Evolutionary conservation across 768 basidiomycete genomes (phyloP).

Genomic region (Amanita exitialis): DNA sequence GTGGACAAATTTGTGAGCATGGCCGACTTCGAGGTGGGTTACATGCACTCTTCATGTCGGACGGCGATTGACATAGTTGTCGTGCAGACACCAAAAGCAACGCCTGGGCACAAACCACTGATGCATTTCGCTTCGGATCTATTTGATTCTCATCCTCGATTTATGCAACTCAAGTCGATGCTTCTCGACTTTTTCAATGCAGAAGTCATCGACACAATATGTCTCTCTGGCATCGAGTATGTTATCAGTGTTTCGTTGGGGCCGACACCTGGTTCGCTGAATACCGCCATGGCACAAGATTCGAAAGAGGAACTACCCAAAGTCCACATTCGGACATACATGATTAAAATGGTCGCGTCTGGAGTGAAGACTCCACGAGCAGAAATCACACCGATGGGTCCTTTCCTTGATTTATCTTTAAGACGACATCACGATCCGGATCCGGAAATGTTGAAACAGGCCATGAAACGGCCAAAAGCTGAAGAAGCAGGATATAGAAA

Average conservation of each 20-base stretch:
- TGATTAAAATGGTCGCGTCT: constrained; percentile 59
- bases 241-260: constrained; percentile 76
- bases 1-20: constrained; percentile 76
- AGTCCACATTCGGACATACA: constrained; percentile 86
- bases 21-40: constrained; percentile 70
- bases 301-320: constrained; percentile 46
- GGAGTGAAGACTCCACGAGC: constrained; percentile 76
- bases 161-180: constrained; percentile 84
- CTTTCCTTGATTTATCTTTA: constrained; percentile 74
- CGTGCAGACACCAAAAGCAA: constrained; percentile 73
- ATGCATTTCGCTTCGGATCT: constrained; percentile 95
- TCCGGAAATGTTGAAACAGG: constrained; percentile 68
- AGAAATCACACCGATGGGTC: constrained; percentile 84
- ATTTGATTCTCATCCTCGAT: constrained; percentile 91
- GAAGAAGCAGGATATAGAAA: constrained; percentile 80
- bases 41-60: background rate
- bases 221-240: constrained; percentile 76
- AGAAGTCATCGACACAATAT: constrained; percentile 75
- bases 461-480: constrained; percentile 80
- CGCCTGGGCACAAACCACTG: constrained; percentile 82
- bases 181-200: constrained; percentile 88
- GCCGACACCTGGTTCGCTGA: constrained; percentile 49
- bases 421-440: constrained; percentile 71
- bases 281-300: constrained; percentile 32
- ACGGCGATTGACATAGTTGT: background rate